Evolutionary conservation across 768 basidiomycete species (phyloP).

Genomic region (Boletus fagicola): DNA sequence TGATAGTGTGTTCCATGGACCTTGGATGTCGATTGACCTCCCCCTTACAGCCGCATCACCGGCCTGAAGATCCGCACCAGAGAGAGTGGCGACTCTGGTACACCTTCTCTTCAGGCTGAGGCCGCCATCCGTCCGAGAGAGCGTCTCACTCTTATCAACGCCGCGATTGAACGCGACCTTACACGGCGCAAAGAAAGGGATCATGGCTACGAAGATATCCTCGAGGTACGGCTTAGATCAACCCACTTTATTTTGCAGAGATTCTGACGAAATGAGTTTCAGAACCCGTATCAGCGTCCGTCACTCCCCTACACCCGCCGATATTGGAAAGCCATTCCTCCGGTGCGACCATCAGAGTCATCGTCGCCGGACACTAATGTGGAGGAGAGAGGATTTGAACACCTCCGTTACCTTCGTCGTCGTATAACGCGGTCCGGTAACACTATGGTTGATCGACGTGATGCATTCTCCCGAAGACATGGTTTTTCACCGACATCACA

Average conservation of each 20-base stretch:
- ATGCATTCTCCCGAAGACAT: conserved; percentile 28
- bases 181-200: conserved; percentile 68
- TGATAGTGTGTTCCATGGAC: neutral
- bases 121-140: conserved; percentile 62
- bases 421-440: conserved; percentile 85
- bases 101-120: conserved; percentile 43
- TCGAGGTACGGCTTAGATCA: conserved; percentile 57
- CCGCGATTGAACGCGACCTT: conserved; percentile 60
- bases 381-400: conserved; percentile 26
- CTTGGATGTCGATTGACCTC: neutral
- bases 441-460: conserved; percentile 69
- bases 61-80: conserved; percentile 54
- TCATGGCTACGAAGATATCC: conserved; percentile 80
- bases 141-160: conserved; percentile 52
- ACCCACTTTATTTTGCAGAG: neutral
- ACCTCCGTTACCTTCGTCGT: conserved; percentile 49
- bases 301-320: conserved; percentile 57
- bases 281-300: conserved; percentile 73
- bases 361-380: conserved; percentile 24
- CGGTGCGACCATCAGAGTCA: conserved; percentile 35
- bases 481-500: conserved; percentile 18
- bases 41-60: conserved; percentile 41
- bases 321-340: conserved; percentile 62
- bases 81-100: conserved; percentile 41
- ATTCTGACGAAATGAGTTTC: conserved; percentile 10